Base-by-base conservation (phyloP, 192 early-diverging fungal species). In the Chytriomyces sp. region DNA sequence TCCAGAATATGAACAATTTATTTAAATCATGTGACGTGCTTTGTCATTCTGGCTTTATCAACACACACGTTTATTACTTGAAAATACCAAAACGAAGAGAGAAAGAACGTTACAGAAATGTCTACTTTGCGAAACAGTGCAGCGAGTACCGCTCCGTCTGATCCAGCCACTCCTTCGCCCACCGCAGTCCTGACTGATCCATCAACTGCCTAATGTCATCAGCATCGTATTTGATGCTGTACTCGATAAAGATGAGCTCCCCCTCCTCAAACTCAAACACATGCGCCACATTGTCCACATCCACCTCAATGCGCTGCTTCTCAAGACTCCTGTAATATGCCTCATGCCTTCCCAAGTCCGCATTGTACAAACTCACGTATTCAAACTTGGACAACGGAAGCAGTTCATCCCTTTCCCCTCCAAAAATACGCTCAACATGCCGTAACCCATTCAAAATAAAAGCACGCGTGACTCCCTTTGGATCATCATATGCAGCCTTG, bases 241-340 rank as follows among this genome's bases (percentile, higher is more conserved):
- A 93, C 80, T 97, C 96, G 47, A 98, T 81, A 78, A 93, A 91
- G 72, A 98, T 92, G 13, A 93, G 82, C 77, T 98, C 96, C 49
- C 88, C 93, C 67, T 89, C 85, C 20, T 83, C 81, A 13, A 97
- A 75, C 0, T 61, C 57, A 44, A 95, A 64, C 3, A 35, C 50
- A 6, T 26, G 24, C 1, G 35, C 3, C 53, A 57, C 0, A 13
- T 5, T 35, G 7, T 77, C 70, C 0, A 63, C 53, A 6, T 48
- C 84, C 77, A 73, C 28, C 18, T 73, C 61, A 13, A 95, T 53
- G 0, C 74, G 76, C 20, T 85, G 83, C 18, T 91, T 78, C 28
- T 84, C 66, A 18, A 82, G 72, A 10, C 89, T 87, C 57, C 89
- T 82, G 59, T 94, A 91, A 77, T 92, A 95, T 0, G 94, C 90